Base-by-base conservation (phyloP, 1,139 yeast species). In the Suhomyces bokatorum region DNA sequence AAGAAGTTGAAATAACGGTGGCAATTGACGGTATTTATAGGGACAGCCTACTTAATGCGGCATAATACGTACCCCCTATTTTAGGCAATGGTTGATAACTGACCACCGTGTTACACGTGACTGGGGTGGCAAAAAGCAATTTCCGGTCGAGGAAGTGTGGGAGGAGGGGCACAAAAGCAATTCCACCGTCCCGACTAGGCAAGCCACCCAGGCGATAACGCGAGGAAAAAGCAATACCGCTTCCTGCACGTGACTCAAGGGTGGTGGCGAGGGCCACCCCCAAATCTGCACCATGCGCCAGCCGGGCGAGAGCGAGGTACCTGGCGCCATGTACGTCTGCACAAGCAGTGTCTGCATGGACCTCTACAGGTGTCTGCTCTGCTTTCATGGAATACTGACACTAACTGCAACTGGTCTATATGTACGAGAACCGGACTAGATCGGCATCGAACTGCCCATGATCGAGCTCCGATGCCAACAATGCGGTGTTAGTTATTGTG, bases 1-100 rank as follows among this genome's bases (percentile, higher is more conserved):
- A 24, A 28, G 28, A 3, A 16, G 15, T 14, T 29, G 22, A 27
- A 31, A 15, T 20, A 27, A 32, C 12, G 45, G 53, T 48, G 55
- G 55, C 55, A 45, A 49, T 40, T 38, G 15, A 26, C 40, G 38
- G 47, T 46, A 45, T 51, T 43, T 48, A 51, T 49, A 52, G 35
- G 37, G 30, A 28, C 30, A 3, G 41, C 48, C 40, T 40, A 28
- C 33, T 32, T 35, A 44, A 27, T 37, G 46, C 46, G 46, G 42
- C 40, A 37, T 40, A 40, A 35, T 40, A 38, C 43, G 42, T 37
- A 42, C 51, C 51, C 51, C 51, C 49, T 48, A 46, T 48, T 48
- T 41, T 33, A 17, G 36, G 28, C 17, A 30, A 41, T 42, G 46
- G 48, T 45, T 27, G 48, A 45, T 45, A 45, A 45, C 43, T 29